Evolutionary conservation across 768 basidiomycete species (phyloP), one percentile per base, ranked within the genome.

Genomic region (Phlegmacium glaucopus): DNA sequence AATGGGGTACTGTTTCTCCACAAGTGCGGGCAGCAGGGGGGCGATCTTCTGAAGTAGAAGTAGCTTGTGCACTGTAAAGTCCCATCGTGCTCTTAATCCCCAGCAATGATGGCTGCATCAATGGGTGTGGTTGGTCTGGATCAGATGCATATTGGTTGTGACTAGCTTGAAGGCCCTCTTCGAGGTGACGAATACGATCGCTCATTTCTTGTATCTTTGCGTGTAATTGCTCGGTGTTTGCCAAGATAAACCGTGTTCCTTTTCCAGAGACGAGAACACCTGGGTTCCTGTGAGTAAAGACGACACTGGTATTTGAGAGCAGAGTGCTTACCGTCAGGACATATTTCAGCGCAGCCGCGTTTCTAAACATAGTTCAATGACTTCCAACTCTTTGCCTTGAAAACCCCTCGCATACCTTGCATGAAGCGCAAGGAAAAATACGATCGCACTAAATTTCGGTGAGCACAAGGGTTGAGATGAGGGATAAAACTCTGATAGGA

Each of bases 151-250:
- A 61, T 49, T 65, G 61, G 22, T 56, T 52, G 40, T 70, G 65
- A 32, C 65, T 42, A 1, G 51, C 37, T 28, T 69, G 67, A 17
- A 84, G 63, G 4, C 79, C 79, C 41, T 80, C 80, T 58, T 84
- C 82, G 37, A 84, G 74, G 44, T 72, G 66, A 49, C 80, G 76
- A 55, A 84, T 83, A 36, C 82, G 77, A 50, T 79, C 76, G 59
- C 80, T 81, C 80, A 85, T 83, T 51, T 80, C 77, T 36, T 79
- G 76, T 7, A 85, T 84, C 63, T 82, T 84, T 16, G 69, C 60
- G 52, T 84, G 83, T 10, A 83, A 68, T 54, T 82, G 80, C 56
- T 83, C 82, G 9, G 82, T 82, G 57, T 82, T 82, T 42, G 82
- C 82, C 42, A 84, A 75, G 55, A 83, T 80, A 51, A 83, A 83